Base-by-base conservation (phyloP, 495 filamentous ascomycete species). In the Aspergillus avenaceus region DNA sequence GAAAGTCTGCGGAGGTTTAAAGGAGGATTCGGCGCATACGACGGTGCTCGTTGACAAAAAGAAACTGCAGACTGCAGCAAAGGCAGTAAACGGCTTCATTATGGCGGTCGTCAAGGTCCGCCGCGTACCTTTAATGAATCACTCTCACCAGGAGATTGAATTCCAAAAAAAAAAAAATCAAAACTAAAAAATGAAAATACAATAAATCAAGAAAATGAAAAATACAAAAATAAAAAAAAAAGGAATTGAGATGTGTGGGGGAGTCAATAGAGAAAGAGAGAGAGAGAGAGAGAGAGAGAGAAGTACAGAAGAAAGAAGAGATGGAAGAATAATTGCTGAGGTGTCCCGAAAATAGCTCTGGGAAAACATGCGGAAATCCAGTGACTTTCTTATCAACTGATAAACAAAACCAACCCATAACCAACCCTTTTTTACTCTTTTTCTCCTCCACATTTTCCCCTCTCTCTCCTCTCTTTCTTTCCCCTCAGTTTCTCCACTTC, bases 1-100 rank as follows among this genome's bases (percentile, higher is more conserved):
- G 71, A 95, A 98, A 37, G 88, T 86, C 63, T 87, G 87, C 12
- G 90, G 84, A 29, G 92, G 91, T 69, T 81, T 90, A 77, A 96
- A 96, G 41, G 78, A 81, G 59, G 66, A 54, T 22, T 63, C 58
- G 56, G 68, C 64, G 58, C 62, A 63, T 62, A 69, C 64, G 42
- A 64, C 46, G 58, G 50, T 64, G 61, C 63, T 65, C 58, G 63
- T 57, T 34, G 56, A 59, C 51, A 61, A 58, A 31, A 70, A 57
- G 42, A 76, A 53, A 54, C 70, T 69, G 57, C 55, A 61, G 32
- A 74, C 57, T 55, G 71, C 62, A 49, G 71, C 60, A 57, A 60
- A 49, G 50, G 69, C 64, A 48, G 68, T 65, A 62, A 69, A 61
- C 53, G 72, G 62, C 68, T 71, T 73, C 72, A 75, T 75, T 45